Conservation (phyloP, 192 early-diverging fungal species). For the Chytriomyces sp. region DNA sequence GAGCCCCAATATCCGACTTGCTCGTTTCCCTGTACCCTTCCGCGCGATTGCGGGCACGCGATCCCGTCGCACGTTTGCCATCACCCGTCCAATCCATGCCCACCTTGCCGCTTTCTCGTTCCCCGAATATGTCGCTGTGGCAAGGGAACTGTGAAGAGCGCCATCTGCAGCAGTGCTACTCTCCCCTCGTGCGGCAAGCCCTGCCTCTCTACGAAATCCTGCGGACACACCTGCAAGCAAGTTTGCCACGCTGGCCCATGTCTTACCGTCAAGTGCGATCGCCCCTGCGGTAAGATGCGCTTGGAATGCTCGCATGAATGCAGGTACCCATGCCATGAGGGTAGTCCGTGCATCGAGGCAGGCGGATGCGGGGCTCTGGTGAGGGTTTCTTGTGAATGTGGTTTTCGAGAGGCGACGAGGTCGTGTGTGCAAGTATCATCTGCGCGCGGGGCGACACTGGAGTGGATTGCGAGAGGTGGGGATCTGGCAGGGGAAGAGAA, state of each 20-base stretch:
- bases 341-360: background rate
- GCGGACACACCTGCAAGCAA: background rate
- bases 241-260: conserved; percentile 8
- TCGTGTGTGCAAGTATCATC: background rate
- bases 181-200: conserved; percentile 5
- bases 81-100: background rate
- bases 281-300: background rate
- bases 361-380: background rate
- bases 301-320: conserved; percentile 7
- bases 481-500: background rate
- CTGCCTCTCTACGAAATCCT: background rate
- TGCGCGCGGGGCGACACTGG: background rate
- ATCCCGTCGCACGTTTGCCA: conserved; percentile 4
- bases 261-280: background rate
- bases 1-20: background rate
- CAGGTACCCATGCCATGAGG: conserved; percentile 1
- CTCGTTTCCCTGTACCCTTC: background rate
- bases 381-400: background rate
- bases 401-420: background rate
- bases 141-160: background rate
- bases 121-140: conserved; percentile 8
- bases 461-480: background rate
- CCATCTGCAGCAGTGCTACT: background rate
- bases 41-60: conserved; percentile 5
- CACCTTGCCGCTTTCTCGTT: conserved; percentile 5